Evolutionary conservation across 306 rosid species (phyloP), one percentile per base, ranked within the genome.

Genomic region (Cicer cuneatum): DNA sequence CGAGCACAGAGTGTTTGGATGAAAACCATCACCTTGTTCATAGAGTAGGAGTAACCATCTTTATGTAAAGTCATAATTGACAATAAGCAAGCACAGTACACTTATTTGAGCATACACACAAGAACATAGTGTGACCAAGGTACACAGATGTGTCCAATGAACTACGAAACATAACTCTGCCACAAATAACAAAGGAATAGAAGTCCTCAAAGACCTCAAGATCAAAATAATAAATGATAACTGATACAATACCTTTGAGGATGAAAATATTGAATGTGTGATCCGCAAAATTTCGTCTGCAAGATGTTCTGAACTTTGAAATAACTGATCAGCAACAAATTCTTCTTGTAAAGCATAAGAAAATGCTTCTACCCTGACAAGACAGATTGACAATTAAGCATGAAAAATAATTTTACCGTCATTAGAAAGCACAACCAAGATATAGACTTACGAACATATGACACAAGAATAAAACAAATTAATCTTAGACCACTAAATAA

Each of bases 311-410:
- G 90, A 78, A 85, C 86, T 86, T 73, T 88, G 98, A 90, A 94
- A 91, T 76, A 94, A 85, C 71, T 91, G 98, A 75, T 91, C 97
- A 64, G 97, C 97, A 60, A 94, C 87, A 84, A 90, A 88, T 59
- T 94, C 96, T 84, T 94, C 98, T 63, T 94, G 95, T 85, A 94
- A 87, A 61, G 87, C 87, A 73, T 88, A 89, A 68, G 84, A 86
- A 68, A 71, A 73, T 69, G 83, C 87, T 60, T 85, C 93, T 71
- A 81, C 87, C 90, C 98, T 94, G 78, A 74, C 77, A 83, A 83
- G 65, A 76, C 52, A 73, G 47, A 56, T 59, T 24, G 48, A 75
- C 56, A 73, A 52, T 37, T 13, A 52, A 82, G 76, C 39, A n/a
- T 66, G 58, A 81, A 53, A 9, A 76, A 38, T 46, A 67, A 81